Conservation (phyloP, 345 rosid species). For the Eucalyptus decipiens region DNA sequence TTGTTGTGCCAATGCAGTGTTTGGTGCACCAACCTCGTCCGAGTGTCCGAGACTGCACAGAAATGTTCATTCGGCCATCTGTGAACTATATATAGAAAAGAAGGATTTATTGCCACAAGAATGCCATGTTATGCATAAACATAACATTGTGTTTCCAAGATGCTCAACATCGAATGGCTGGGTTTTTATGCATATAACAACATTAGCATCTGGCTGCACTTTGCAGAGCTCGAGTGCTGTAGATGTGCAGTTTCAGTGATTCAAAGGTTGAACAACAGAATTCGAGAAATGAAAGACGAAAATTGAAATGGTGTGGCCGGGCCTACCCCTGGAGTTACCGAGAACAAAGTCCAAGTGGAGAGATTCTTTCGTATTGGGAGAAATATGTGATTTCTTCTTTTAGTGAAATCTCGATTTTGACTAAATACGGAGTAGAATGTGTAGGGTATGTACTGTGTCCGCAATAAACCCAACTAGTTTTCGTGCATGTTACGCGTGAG, state of each 20-base stretch:
- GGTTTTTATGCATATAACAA: not conserved
- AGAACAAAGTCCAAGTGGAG: not conserved
- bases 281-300: not conserved
- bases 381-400: not conserved
- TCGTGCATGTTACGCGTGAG: not conserved
- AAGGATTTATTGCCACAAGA: not conserved
- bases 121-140: not conserved
- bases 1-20: not conserved
- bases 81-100: not conserved
- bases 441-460: not conserved
- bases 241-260: not conserved
- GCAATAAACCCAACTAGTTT: not conserved
- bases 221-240: not conserved
- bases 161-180: not conserved
- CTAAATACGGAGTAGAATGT: not conserved
- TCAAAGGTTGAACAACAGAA: not conserved
- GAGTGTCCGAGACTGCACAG: not conserved
- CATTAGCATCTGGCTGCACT: not conserved
- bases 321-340: not conserved
- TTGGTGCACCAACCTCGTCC: not conserved
- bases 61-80: not conserved
- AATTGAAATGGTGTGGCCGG: not conserved
- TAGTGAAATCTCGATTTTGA: not conserved
- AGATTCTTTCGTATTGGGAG: not conserved
- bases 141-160: not conserved